A percentile compares a stretch with the other conserved stretches of the same genome.
phyloP scores from a whole-genome alignment of 176 grass and related monocot genomes.

The Oryza officinalis region DNA sequence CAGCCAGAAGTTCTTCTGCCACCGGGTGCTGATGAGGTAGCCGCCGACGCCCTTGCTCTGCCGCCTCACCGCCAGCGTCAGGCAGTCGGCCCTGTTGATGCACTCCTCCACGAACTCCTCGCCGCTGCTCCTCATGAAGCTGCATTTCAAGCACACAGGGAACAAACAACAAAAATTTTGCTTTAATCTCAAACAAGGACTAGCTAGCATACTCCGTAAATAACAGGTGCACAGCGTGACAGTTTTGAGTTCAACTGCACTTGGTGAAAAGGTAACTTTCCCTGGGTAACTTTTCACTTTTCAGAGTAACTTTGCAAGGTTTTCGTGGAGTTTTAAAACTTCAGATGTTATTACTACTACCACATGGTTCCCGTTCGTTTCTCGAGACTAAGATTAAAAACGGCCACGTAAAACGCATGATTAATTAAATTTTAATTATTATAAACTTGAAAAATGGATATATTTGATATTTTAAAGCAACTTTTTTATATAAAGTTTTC shows the following conservation, averaged over 20 bases:
- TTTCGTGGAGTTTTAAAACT: conserved; percentile 15
- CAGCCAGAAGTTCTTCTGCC: conserved; percentile 99
- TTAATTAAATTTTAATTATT: no score
- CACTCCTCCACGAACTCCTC: conserved; percentile 91
- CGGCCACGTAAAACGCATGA: no score
- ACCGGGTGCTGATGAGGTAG: conserved; percentile 82
- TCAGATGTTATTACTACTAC: neutral
- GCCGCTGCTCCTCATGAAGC: conserved; percentile 65
- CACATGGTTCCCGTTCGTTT: no score
- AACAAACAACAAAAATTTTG: neutral
- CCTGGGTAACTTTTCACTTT: conserved; percentile 32
- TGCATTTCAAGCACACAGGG: conserved; percentile 13
- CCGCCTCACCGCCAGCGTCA: conserved; percentile 80
- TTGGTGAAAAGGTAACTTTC: neutral
- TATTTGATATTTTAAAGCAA: no score
- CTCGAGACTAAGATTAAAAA: no score
- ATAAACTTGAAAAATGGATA: no score
- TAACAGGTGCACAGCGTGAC: neutral
- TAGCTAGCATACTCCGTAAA: no score
- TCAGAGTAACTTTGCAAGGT: neutral
- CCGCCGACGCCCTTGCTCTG: conserved; percentile 84
- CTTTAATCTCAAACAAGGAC: neutral
- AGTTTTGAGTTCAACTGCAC: conserved; percentile 1
- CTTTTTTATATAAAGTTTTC: no score
- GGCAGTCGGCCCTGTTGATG: conserved; percentile 78